Evolutionary conservation across 192 early-diverging fungal genomes (phyloP).

Genomic region (Jimgerdemannia flammicorona): DNA sequence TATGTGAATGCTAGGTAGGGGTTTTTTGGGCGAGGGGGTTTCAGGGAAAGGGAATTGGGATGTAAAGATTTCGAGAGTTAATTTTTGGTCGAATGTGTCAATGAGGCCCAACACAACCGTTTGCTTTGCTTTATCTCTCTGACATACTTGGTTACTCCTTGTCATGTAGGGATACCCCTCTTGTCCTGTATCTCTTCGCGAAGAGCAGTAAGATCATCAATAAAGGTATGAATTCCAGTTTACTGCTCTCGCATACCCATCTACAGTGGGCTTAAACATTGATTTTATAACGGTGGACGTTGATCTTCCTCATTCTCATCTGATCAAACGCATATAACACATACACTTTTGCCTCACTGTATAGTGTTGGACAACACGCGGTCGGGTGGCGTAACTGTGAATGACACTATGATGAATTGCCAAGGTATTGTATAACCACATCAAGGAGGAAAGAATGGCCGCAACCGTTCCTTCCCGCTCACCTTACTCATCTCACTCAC

Average conservation of each 20-base stretch:
- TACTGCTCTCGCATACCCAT: too few relatives aligned
- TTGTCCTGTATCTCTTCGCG: conserved; percentile 78
- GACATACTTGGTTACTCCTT: not conserved
- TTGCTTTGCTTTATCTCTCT: not conserved
- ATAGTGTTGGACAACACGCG: conserved; percentile 60
- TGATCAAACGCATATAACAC: conserved; percentile 1
- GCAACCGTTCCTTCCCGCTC: not conserved
- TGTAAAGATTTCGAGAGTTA: not conserved
- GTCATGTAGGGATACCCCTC: conserved; percentile 56
- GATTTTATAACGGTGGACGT: conserved; percentile 1
- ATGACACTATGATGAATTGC: conserved; percentile 76
- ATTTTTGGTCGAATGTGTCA: not conserved
- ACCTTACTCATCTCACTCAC: not conserved
- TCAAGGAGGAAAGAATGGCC: not conserved
- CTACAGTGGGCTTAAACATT: too few relatives aligned
- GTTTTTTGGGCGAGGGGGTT: not conserved
- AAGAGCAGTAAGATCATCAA: conserved; percentile 42
- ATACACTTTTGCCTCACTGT: not conserved
- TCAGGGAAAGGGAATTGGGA: not conserved
- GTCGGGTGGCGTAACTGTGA: conserved; percentile 75
- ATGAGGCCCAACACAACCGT: too few relatives aligned
- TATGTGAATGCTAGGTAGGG: conserved; percentile 48
- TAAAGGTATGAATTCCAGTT: conserved; percentile 30
- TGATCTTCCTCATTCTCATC: not conserved
- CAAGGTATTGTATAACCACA: conserved; percentile 34